Percentiles rank a stretch among this genome's conserved stretches.
phyloP scores from a whole-genome alignment of 2,329 filamentous ascomycete species.

The Monilinia fructicola region DNA sequence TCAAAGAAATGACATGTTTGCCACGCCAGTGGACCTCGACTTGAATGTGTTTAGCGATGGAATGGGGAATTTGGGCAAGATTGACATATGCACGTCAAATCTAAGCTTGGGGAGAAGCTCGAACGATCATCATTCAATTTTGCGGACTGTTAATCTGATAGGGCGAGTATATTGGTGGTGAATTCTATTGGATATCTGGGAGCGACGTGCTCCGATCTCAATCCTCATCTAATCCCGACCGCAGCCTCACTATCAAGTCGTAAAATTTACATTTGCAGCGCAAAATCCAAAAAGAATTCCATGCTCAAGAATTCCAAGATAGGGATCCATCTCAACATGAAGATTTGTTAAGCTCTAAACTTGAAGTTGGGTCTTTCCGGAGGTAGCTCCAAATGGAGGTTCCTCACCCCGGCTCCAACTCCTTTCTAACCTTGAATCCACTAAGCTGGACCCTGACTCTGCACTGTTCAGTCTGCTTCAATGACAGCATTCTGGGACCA shows the following conservation, averaged over 20 bases:
- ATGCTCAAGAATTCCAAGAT: not conserved
- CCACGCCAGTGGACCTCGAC: conserved; percentile 14
- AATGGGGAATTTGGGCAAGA: conserved; percentile 11
- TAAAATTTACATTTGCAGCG: too few relatives aligned
- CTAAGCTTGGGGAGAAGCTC: conserved; percentile 13
- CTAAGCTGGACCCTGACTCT: conserved; percentile 11
- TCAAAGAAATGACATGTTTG: conserved; percentile 10
- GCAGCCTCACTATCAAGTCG: too few relatives aligned
- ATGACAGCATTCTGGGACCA: conserved; percentile 4
- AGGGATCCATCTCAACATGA: not conserved
- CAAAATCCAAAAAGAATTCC: not conserved
- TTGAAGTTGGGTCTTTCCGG: not conserved
- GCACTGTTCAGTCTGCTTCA: conserved; percentile 10
- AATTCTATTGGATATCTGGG: not conserved
- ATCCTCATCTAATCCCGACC: too few relatives aligned
- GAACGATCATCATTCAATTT: not conserved
- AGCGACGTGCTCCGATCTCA: too few relatives aligned
- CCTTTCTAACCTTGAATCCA: not conserved
- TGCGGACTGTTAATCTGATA: not conserved
- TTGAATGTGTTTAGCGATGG: conserved; percentile 3
- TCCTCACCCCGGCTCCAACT: conserved; percentile 2
- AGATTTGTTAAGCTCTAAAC: conserved; percentile 2
- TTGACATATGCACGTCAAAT: conserved; percentile 21
- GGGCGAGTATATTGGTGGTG: conserved; percentile 5
- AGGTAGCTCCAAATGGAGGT: not conserved